Conservation (phyloP, 495 filamentous ascomycete genomes). For the Parmelia sp. region DNA sequence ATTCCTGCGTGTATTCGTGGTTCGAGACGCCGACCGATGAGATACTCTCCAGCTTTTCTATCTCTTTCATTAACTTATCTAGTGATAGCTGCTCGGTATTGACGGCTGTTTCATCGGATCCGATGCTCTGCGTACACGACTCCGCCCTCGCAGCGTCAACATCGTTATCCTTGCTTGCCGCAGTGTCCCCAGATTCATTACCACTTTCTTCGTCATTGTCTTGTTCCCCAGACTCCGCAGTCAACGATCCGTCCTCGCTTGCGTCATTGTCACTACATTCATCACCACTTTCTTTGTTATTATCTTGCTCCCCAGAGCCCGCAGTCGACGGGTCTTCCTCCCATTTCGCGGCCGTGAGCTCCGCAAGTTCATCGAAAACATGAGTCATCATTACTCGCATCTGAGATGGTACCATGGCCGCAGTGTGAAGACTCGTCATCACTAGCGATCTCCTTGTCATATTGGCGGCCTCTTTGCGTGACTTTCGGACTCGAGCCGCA, state of each 20-base stretch:
- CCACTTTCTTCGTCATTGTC: neutral
- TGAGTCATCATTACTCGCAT: neutral
- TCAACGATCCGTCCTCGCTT: no score
- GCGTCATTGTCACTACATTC: no score
- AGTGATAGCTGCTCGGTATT: neutral
- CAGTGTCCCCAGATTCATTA: neutral
- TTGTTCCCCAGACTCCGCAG: neutral
- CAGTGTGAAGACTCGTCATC: neutral
- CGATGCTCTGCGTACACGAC: neutral
- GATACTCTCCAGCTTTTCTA: neutral
- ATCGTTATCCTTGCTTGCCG: neutral
- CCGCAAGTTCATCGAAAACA: neutral
- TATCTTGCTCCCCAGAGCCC: no score
- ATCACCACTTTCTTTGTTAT: no score
- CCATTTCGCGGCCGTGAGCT: neutral
- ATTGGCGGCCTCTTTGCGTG: neutral
- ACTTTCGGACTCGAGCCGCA: neutral
- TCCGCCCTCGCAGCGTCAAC: neutral
- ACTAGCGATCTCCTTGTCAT: slow-evolving; percentile 1
- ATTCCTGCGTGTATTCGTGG: neutral
- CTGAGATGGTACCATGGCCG: neutral
- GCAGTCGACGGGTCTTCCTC: neutral
- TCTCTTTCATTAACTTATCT: neutral
- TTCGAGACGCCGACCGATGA: neutral
- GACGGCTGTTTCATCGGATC: neutral